Evolutionary conservation across 2,329 filamentous ascomycete species (phyloP), one percentile per base, ranked within the genome.

Genomic region (Trichophyton mentagrophytes): DNA sequence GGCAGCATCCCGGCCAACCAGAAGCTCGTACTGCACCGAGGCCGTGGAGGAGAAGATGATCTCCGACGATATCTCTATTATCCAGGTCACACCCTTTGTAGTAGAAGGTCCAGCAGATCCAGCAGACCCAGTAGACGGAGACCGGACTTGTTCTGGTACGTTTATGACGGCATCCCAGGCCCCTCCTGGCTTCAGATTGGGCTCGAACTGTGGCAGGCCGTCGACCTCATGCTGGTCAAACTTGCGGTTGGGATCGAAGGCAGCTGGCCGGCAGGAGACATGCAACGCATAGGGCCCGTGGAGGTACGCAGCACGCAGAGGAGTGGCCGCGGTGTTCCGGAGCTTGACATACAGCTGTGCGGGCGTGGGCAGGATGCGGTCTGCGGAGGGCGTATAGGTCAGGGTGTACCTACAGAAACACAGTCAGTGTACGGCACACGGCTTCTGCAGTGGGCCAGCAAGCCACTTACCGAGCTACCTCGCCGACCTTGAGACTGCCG

Each of bases 241-340:
- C 71, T 89, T 90, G 65, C 80, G 78, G 74, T 96, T 90, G 1
- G 92, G 90, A 68, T 91, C 82, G 77, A 93, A 97, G 55, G 80
- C 83, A 15, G 88, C 81, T 0, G 92, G 90, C 68, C 95, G 95
- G 25, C 90, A 88, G 58, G 91, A 85, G 57, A 91, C 87, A 68
- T 90, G 90, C 42, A 97, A 81, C 0, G 86, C 95, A 71, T 99
- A 99, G 0, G 93, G 93, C 0, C 93, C 93, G 75, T 96, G 93
- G 60, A 99, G 86, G 72, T 96, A 99, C 61, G 93, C 93, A 60
- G 93, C 93, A 69, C 93, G 89, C 44, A 97, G 79, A 15, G 93
- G 89, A 65, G 96, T 89, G 61, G 89, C 87, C 44, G 88, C 93
- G 8, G 89, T 91, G 74, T 99, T 99, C 72, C 89, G 92, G 72